phyloP scores from a whole-genome alignment of 2,329 filamentous ascomycete species.

The Neofusicoccum parvum region DNA sequence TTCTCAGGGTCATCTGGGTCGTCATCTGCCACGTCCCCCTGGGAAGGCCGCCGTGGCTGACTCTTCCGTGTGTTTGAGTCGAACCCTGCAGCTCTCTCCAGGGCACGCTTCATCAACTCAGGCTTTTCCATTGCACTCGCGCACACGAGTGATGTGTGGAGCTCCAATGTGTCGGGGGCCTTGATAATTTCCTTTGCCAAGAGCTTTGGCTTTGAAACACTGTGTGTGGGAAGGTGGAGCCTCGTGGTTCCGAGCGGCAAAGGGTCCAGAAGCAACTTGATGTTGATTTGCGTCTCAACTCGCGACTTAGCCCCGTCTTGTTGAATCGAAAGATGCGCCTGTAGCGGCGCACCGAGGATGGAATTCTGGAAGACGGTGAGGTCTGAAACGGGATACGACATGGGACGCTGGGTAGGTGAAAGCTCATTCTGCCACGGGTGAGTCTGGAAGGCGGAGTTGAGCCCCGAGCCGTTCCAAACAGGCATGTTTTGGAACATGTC shows the following conservation, averaged over 20 bases:
- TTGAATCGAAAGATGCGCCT: not conserved
- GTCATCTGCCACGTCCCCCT: constrained; percentile 45
- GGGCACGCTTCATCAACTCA: constrained; percentile 66
- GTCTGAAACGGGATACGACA: not conserved
- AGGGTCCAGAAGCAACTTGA: constrained; percentile 76
- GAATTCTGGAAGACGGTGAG: not conserved
- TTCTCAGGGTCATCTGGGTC: constrained; percentile 67
- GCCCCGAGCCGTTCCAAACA: constrained; percentile 1
- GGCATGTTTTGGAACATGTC: constrained; percentile 11
- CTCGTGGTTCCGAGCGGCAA: constrained; percentile 76
- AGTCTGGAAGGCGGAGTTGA: constrained; percentile 3
- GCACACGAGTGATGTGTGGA: constrained; percentile 82
- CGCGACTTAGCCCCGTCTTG: constrained; percentile 68
- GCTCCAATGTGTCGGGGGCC: constrained; percentile 73
- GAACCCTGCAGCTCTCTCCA: constrained; percentile 58
- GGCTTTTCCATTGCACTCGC: constrained; percentile 85
- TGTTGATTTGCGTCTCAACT: constrained; percentile 94
- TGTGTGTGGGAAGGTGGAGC: constrained; percentile 83
- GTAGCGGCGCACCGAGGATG: not conserved
- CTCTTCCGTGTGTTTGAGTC: constrained; percentile 40
- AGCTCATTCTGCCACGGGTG: constrained; percentile 6
- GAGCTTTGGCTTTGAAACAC: constrained; percentile 92
- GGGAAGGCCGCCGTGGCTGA: constrained; percentile 34
- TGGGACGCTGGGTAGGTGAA: constrained; percentile 1
- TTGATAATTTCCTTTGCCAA: constrained; percentile 72